Base-by-base conservation (phyloP, 768 basidiomycete species). In the Pholiota microspora region DNA sequence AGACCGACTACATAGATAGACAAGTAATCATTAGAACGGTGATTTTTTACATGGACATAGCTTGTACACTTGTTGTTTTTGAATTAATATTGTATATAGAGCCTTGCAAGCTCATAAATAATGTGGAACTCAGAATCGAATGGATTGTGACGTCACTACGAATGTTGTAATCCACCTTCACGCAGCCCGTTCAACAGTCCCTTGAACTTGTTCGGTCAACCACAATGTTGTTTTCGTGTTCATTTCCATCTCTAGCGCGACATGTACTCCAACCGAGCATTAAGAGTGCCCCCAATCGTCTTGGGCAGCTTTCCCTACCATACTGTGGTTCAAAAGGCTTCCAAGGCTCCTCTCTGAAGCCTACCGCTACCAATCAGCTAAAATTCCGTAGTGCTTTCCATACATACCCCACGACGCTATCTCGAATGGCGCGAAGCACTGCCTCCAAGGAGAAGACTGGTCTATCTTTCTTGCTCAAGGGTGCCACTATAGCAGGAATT, bases 401-500 rank as follows among this genome's bases (percentile, higher is more conserved):
- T 34, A 12, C 4, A 21, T 28, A 24, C 21, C 35, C 31, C 12
- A 38, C 36, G 9, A 34, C 46, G 40, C 48, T 51, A 4, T 6
- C 53, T 3, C 51, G 44, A n/a, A 42, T 32, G 7, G 44, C 29
- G 21, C 46, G 34, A 10, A 47, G 15, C 13, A 50, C 42, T 28
- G 42, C 15, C 7, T 15, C 44, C 8, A 35, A 42, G 47, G 34
- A 50, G 25, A 47, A 18, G n/a, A 12, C 4, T 10, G 42, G 31
- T 3, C 10, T 59, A 6, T 42, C 54, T 23, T 50, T 51, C 36
- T 24, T 55, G 10, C 49, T 69, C 44, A 74, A 66, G 36, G 64
- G 69, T 12, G 65, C 68, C 8, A 71, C 75, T 0, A 51, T 80
- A 18, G 69, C 71, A 23, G 72, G 77, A 25, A 57, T 76, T 35